phyloP scores from a whole-genome alignment of 2,329 filamentous ascomycete genomes.

The Fusarium sarcochroum region DNA sequence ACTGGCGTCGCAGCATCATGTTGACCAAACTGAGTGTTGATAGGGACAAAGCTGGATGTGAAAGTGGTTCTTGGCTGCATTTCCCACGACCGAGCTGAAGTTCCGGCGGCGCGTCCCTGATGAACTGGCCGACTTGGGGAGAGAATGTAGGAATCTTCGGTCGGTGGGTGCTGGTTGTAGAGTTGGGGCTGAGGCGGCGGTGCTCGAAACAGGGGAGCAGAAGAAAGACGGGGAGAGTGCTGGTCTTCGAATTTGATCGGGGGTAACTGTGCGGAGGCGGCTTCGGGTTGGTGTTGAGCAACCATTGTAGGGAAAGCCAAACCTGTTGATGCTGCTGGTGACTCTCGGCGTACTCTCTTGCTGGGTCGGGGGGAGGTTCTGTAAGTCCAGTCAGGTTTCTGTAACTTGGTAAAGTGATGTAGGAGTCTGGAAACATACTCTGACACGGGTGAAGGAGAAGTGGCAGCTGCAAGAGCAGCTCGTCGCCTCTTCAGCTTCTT shows the following conservation, averaged over 20 bases:
- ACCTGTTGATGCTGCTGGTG: not conserved
- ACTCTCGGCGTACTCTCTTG: conserved; percentile 10
- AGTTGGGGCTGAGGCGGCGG: not conserved
- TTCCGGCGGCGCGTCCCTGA: not conserved
- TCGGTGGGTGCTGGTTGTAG: conserved; percentile 6
- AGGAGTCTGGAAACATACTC: conserved; percentile 17
- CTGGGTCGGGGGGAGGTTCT: not conserved
- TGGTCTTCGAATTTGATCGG: not conserved
- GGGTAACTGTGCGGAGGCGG: not conserved
- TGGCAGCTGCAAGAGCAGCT: conserved; percentile 1
- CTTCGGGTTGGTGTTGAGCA: not conserved
- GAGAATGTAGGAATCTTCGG: not conserved
- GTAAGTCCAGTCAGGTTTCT: conserved; percentile 4
- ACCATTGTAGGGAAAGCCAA: not conserved
- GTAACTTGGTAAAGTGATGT: not conserved
- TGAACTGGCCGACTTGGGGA: too few relatives aligned
- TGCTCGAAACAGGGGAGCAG: not conserved
- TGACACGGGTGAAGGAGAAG: not conserved
- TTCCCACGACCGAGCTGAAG: not conserved
- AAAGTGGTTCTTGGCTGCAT: conserved; percentile 4
- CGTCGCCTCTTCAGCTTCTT: conserved; percentile 35
- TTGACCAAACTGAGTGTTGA: conserved; percentile 15
- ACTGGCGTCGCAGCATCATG: not conserved
- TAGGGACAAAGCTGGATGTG: conserved; percentile 9
- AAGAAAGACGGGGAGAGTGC: not conserved